These are phyloP conservation scores for Austroboletus novae-zelandiae DNA, from an alignment of 1,284 basidiomycete genomes.

Conservation along the genomic window DNA sequence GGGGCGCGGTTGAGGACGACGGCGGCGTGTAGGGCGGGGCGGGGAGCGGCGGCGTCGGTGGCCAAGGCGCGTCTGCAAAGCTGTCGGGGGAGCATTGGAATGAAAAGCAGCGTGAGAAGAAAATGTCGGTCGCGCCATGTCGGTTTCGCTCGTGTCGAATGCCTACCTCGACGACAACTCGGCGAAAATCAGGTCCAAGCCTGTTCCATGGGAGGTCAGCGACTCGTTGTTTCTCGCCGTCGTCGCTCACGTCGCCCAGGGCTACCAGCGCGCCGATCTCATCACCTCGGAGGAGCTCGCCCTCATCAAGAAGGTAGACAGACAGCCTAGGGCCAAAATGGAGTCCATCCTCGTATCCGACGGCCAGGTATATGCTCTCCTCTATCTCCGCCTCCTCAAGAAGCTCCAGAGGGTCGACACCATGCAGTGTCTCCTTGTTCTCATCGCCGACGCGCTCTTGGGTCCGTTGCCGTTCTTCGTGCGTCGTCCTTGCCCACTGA, in stretches of 20 bases:
- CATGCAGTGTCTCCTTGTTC: conserved; percentile 89
- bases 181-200: conserved; percentile 84
- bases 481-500: background rate
- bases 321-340: conserved; percentile 71
- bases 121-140: conserved; percentile 45
- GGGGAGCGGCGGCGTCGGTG: conserved; percentile 29
- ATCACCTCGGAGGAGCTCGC: conserved; percentile 86
- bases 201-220: conserved; percentile 92
- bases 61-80: conserved; percentile 34
- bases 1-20: conserved; percentile 86
- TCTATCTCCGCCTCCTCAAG: conserved; percentile 90
- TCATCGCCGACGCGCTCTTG: conserved; percentile 86
- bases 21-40: conserved; percentile 42
- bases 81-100: conserved; percentile 3
- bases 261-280: conserved; percentile 93
- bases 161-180: conserved; percentile 86
- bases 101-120: conserved; percentile 10
- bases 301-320: conserved; percentile 89
- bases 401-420: conserved; percentile 93
- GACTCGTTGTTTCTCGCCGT: conserved; percentile 4
- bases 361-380: conserved; percentile 78
- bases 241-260: conserved; percentile 45
- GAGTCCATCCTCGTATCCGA: conserved; percentile 77
- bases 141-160: conserved; percentile 84
- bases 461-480: conserved; percentile 44